Base-by-base conservation (phyloP, 495 filamentous ascomycete genomes). In the Viridothelium virens region DNA sequence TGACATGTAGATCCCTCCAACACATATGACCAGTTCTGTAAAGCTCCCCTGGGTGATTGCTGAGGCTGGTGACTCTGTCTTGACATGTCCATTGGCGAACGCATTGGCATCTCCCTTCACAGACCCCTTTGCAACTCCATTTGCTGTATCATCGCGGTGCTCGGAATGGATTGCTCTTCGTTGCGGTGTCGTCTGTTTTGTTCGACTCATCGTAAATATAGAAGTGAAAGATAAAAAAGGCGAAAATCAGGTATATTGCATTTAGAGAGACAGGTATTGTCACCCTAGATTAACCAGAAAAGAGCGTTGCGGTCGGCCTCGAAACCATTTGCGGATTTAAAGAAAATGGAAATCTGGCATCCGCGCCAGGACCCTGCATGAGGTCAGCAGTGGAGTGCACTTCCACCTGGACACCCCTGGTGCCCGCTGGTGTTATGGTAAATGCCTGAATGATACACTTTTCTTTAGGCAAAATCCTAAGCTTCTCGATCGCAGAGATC, bases 1-100 rank as follows among this genome's bases (percentile, higher is more conserved):
- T 50, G 91, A 93, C 44, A 86, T 89, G 74, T 97, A 98, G 68
- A 98, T 98, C 61, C 94, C 94, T 31, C 87, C 88, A 33, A 96
- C 90, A 71, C 92, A 95, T 65, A 96, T 84, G 56, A 90, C 75
- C 62, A 98, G 85, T 73, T 96, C 53, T 59, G 31, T 9, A 59
- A 59, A 59, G 53, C 25, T 36, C 36, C 53, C 53, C 25, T 59
- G 53, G 53, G 53, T 34, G 7, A 14, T 31, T 7, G 53, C n/a
- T 34, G 53, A 5, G 36, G 53, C 53, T 59, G 53, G 53, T 34
- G 53, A 59, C 31, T 33, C 53, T 33, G 53, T 59, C 14, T 36
- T 59, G 53, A 59, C 53, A 36, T 59, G 53, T 6, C 53, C 53
- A 59, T 59, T 59, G 25, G 53, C 53, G 25, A 59, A 31, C 6